Conservation (phyloP, 805 yeast genomes). For the Metschnikowia orientalis region DNA sequence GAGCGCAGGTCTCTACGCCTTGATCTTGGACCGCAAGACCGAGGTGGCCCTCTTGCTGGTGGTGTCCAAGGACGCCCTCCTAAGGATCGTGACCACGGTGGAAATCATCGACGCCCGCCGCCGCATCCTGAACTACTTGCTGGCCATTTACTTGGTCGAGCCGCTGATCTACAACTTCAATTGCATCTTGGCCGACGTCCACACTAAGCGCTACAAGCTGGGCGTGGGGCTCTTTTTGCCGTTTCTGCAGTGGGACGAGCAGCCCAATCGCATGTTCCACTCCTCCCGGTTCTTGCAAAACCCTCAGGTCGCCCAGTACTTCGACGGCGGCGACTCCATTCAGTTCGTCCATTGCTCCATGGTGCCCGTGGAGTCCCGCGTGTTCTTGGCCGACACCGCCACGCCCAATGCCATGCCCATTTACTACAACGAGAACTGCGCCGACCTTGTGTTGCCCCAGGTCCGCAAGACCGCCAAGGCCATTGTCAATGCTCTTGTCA, state of each 20-base stretch:
- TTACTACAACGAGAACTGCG: conserved; percentile 63
- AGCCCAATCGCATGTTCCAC: conserved; percentile 19
- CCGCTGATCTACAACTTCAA: conserved; percentile 64
- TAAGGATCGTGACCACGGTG: conserved; percentile 57
- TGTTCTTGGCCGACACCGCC: conserved; percentile 59
- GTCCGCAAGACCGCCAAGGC: conserved; percentile 57
- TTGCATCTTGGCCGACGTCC: conserved; percentile 73
- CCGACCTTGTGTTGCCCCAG: conserved; percentile 55
- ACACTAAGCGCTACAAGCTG: conserved; percentile 66
- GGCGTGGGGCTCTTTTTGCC: conserved; percentile 76
- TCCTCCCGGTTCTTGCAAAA: conserved; percentile 25
- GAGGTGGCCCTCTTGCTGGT: conserved; percentile 45
- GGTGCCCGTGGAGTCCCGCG: conserved; percentile 64
- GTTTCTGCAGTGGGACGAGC: conserved; percentile 28
- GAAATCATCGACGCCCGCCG: conserved; percentile 61
- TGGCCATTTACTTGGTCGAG: conserved; percentile 76
- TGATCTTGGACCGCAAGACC: conserved; percentile 56
- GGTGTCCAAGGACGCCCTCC: conserved; percentile 44
- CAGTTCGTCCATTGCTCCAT: conserved; percentile 34
- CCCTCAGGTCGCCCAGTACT: conserved; percentile 28
- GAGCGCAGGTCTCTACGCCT: conserved; percentile 30
- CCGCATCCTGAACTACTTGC: conserved; percentile 58
- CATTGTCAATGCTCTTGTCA: conserved; percentile 65
- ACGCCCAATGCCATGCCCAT: conserved; percentile 60
- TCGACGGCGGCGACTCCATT: conserved; percentile 28